phyloP scores from a whole-genome alignment of 2,329 filamentous ascomycete genomes.

The Aureobasidium sp. region DNA sequence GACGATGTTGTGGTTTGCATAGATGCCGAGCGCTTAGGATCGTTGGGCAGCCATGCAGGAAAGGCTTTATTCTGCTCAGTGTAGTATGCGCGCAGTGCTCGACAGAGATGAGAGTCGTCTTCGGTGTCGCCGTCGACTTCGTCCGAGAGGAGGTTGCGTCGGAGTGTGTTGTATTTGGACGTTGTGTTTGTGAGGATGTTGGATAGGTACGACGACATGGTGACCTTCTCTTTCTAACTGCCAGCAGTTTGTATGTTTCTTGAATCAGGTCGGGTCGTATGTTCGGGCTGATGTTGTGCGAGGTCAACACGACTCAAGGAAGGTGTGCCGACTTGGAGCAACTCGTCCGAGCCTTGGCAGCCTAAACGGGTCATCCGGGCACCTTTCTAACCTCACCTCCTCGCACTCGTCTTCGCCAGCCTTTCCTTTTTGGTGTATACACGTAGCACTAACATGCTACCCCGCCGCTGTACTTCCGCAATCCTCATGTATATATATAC shows the following conservation, averaged over 20 bases:
- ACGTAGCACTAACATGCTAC: background rate
- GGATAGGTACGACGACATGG: slow-evolving; percentile 76
- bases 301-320: background rate
- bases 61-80: slow-evolving; percentile 74
- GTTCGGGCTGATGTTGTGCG: slow-evolving; percentile 10
- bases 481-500: background rate
- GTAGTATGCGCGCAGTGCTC: slow-evolving; percentile 90
- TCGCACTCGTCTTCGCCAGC: background rate
- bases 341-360: slow-evolving; percentile 7
- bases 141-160: slow-evolving; percentile 59
- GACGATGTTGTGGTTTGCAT: slow-evolving; percentile 39
- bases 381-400: background rate
- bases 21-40: slow-evolving; percentile 68
- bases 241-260: slow-evolving; percentile 1
- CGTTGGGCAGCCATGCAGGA: slow-evolving; percentile 80
- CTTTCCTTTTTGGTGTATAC: background rate
- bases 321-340: background rate
- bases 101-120: slow-evolving; percentile 91
- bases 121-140: slow-evolving; percentile 52
- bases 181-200: slow-evolving; percentile 55
- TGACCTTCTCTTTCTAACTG: slow-evolving; percentile 19
- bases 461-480: background rate
- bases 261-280: background rate
- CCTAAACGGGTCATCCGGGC: slow-evolving; percentile 5
- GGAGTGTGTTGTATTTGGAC: slow-evolving; percentile 52